Base-by-base conservation (phyloP, 345 rosid genomes). In the Cardamine chenopodiifolia region DNA sequence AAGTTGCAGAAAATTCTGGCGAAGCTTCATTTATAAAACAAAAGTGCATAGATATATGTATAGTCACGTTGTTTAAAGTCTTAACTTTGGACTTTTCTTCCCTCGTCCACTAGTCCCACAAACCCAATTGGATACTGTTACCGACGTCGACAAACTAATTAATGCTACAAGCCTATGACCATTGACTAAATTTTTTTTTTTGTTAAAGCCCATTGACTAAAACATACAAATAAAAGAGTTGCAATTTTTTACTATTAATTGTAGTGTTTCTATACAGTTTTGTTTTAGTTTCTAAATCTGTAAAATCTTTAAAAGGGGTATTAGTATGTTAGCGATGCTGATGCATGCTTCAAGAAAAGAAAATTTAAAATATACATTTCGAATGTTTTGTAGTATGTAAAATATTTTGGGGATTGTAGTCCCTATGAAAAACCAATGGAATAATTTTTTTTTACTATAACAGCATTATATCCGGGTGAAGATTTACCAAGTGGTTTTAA, bases 161-260 rank as follows among this genome's bases (percentile, higher is more conserved):
- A 20, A 59, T 59, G 28, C 29, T 1, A 59, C 64, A 47, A 59
- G 45, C 64, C 28, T 1, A 59, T 47, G 65, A 60, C 65, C 65
- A 35, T 60, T 60, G 65, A 34, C 63, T 19, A 5, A 35, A 35
- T 25, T 25, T 25, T 25, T 3, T 25, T 25, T 25, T 25, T 3
- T 25, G n/a, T n/a, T 25, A 25, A 25, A 25, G 26, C 26, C 26
- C 26, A 25, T 3, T 25, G 26, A 3, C 26, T 25, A 25, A 25
- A 25, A 26, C 29, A 26, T 26, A 4, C 29, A 26, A 26, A 26
- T 26, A 4, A 26, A 26, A 4, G 29, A 26, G 3, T 25, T 25
- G 26, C 26, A 25, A 25, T 25, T 25, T 25, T 25, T 3, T 1
- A 25, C 26, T 3, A 25, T 25, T n/a, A n/a, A n/a, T n/a, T n/a